Conservation (phyloP, 1,284 basidiomycete genomes). For the Butyriboletus appendiculatus region DNA sequence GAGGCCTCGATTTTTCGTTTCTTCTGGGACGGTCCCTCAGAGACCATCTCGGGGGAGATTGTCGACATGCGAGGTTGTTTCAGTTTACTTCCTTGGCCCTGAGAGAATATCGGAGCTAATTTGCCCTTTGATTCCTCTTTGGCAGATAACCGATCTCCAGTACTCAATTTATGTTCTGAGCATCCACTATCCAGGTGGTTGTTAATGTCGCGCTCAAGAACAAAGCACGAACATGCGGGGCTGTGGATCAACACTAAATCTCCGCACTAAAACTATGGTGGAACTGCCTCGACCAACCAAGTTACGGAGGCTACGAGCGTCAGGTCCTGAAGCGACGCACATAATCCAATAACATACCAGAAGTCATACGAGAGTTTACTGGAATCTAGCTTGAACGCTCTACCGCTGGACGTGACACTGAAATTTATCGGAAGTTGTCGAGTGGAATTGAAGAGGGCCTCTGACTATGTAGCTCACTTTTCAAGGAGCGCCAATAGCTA, state of each 20-base stretch:
- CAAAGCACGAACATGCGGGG: constrained; percentile 46
- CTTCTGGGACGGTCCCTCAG: constrained; percentile 21
- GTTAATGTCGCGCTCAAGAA: constrained; percentile 47
- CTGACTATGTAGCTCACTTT: background rate
- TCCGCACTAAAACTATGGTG: background rate
- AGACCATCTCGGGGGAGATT: background rate
- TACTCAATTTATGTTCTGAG: constrained; percentile 21
- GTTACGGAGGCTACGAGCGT: constrained; percentile 18
- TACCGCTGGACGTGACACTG: background rate
- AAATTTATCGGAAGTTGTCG: background rate
- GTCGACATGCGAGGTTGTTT: background rate
- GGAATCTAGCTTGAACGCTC: background rate
- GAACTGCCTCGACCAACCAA: constrained; percentile 22
- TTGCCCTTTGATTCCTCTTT: constrained; percentile 21
- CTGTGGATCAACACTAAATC: constrained; percentile 26
- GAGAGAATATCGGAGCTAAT: constrained; percentile 34
- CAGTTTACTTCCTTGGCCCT: constrained; percentile 16
- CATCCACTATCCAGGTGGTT: constrained; percentile 50
- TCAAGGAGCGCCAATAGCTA: background rate
- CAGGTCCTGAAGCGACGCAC: background rate
- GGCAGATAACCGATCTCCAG: background rate
- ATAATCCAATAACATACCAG: constrained; percentile 12
- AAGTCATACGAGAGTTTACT: constrained; percentile 12
- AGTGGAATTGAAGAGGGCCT: background rate
- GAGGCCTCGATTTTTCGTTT: constrained; percentile 33